Conservation (phyloP, 371 early-diverging fungal species). For the Apophysomyces elegans region DNA sequence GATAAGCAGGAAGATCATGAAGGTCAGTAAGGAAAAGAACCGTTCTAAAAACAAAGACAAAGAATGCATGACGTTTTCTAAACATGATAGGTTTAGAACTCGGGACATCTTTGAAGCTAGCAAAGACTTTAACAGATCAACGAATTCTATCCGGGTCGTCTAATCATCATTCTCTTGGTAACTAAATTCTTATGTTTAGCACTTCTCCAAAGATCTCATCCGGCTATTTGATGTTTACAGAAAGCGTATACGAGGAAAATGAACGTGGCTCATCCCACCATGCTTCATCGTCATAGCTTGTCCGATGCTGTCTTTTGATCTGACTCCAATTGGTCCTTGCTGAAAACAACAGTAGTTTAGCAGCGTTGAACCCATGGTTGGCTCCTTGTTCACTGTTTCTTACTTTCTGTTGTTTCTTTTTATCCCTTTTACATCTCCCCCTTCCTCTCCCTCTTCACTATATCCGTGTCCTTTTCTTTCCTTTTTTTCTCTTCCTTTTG, state of each 20-base stretch:
- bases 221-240: neutral
- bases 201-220: neutral
- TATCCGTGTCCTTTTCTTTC: neutral
- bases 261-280: neutral
- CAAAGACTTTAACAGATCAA: neutral
- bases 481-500: slow-evolving; percentile 9
- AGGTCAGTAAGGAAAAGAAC: neutral
- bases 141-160: slow-evolving; percentile 2
- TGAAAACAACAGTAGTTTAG: too few relatives aligned
- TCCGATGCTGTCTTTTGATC: too few relatives aligned
- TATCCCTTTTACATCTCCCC: neutral
- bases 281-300: neutral
- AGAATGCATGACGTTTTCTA: neutral
- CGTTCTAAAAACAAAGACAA: neutral
- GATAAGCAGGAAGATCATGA: neutral
- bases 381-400: neutral
- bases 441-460: neutral
- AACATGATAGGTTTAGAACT: neutral
- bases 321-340: neutral
- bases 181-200: neutral
- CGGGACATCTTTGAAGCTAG: neutral
- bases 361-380: neutral
- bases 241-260: slow-evolving; percentile 1
- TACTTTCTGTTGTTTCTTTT: neutral
- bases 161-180: slow-evolving; percentile 4